Evolutionary conservation across 208 protist species (phyloP).

Genomic region (Leishmania guyanensis): DNA sequence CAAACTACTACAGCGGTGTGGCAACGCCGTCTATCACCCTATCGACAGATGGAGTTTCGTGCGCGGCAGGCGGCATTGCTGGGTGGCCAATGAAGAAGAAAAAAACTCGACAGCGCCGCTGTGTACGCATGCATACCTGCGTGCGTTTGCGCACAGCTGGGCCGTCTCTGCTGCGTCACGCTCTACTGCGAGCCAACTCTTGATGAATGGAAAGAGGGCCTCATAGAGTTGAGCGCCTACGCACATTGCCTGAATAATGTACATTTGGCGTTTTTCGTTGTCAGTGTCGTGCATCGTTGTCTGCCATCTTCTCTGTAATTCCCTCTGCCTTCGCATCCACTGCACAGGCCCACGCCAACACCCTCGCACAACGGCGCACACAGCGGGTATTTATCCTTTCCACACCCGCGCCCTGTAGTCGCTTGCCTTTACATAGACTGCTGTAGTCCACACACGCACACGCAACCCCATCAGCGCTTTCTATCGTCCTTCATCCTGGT

Average conservation of each 20-base stretch:
- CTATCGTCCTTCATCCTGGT: conserved; percentile 2
- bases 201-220: too few relatives aligned
- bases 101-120: not conserved
- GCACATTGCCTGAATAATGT: not conserved
- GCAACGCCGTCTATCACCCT: not conserved
- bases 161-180: not conserved
- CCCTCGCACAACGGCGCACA: not conserved
- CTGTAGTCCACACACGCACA: conserved; percentile 2
- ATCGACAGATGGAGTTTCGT: not conserved
- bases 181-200: not conserved
- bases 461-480: not conserved
- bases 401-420: not conserved
- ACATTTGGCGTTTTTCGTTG: not conserved
- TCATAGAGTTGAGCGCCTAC: not conserved
- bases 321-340: not conserved
- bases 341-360: not conserved
- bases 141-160: not conserved
- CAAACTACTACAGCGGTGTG: not conserved
- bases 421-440: not conserved
- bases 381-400: not conserved
- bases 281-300: not conserved
- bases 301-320: not conserved
- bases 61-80: not conserved
- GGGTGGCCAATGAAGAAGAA: not conserved
- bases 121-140: not conserved